A percentile compares a stretch with the other conserved stretches of the same genome.
Evolutionary conservation across 345 rosid species (phyloP).

Genomic region (Lumnitzera littorea): DNA sequence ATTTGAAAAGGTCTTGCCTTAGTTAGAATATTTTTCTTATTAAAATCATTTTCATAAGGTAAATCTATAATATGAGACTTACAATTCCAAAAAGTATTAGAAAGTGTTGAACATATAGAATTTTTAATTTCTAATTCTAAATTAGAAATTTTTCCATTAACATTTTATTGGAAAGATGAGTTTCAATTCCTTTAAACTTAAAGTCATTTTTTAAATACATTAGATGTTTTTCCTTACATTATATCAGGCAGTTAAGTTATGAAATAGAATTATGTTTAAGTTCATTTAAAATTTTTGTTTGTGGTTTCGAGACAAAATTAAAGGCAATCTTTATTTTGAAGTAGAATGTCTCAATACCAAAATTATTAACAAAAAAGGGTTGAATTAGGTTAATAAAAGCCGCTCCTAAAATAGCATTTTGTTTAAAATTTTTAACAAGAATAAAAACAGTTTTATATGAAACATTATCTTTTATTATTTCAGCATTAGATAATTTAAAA

Average conservation of each 20-base stretch:
- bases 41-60: background rate
- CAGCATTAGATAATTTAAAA: background rate
- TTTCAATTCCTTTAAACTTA: background rate
- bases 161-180: background rate
- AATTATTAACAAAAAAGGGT: too few species aligned
- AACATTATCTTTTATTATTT: background rate
- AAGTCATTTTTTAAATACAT: background rate
- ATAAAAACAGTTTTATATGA: background rate
- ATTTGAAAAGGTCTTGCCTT: background rate
- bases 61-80: background rate
- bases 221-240: background rate
- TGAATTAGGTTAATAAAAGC: background rate
- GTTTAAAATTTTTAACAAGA: conserved; percentile 1
- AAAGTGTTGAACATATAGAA: background rate
- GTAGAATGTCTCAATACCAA: too few species aligned
- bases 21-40: background rate
- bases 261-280: background rate
- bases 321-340: background rate
- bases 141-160: background rate
- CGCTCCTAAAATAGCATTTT: background rate
- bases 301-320: background rate
- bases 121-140: too few species aligned
- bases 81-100: background rate
- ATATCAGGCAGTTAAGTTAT: background rate
- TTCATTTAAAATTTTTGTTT: background rate